phyloP scores from a whole-genome alignment of 441 rosid genomes.

The Adansonia madagascariensis region DNA sequence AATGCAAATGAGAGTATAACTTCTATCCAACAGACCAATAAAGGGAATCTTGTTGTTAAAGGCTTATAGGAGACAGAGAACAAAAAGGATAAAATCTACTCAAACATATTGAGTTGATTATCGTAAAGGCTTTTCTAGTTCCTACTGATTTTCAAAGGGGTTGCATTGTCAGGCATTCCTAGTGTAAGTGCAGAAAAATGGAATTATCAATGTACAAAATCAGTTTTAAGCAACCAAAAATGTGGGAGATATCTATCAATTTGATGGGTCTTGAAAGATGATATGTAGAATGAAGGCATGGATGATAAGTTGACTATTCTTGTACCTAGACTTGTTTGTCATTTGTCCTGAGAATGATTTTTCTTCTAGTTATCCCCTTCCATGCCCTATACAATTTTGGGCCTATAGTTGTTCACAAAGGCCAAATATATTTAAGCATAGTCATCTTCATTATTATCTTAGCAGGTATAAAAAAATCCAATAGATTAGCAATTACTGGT shows the following conservation, averaged over 20 bases:
- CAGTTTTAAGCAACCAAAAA: background rate
- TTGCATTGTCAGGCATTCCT: background rate
- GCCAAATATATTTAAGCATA: background rate
- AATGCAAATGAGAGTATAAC: background rate
- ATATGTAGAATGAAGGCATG: slow-evolving; percentile 4
- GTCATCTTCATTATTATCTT: background rate
- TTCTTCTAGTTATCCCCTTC: background rate
- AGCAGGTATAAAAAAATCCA: background rate
- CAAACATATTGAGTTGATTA: background rate
- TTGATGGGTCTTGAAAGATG: background rate
- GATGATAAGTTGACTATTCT: background rate
- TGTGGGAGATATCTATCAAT: background rate
- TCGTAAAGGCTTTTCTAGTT: background rate
- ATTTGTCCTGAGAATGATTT: background rate
- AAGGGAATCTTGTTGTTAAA: background rate
- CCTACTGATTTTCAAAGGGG: background rate
- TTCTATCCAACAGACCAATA: background rate
- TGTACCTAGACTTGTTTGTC: slow-evolving; percentile 6
- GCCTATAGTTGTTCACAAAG: background rate
- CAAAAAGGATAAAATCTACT: background rate
- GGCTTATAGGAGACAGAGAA: background rate
- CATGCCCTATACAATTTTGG: background rate
- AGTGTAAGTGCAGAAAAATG: background rate
- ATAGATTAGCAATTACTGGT: background rate
- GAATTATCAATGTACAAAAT: background rate